Evolutionary conservation across 352 stramenopile species (phyloP).

Genomic region (Phytopythium kandeliae): DNA sequence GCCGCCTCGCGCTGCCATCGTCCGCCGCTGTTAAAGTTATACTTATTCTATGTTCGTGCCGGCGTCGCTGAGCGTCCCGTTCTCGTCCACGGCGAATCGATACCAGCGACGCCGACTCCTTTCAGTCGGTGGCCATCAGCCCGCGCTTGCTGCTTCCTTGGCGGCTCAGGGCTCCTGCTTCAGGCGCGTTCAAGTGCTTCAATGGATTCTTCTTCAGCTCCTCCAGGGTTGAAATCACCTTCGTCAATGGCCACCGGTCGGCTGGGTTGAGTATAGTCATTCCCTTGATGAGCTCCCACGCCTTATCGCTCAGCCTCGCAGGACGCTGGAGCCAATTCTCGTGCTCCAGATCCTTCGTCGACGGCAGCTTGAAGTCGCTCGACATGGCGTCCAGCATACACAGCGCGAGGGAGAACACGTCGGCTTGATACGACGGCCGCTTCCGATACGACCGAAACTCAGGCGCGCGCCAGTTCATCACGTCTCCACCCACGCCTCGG

Average conservation of each 20-base stretch:
- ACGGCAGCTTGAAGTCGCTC: background rate
- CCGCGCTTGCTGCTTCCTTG: too few species aligned
- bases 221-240: background rate
- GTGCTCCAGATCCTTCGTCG: background rate
- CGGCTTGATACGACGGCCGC: slow-evolving; percentile 17
- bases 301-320: background rate
- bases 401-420: slow-evolving; percentile 23
- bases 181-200: background rate
- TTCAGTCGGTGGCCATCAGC: too few species aligned
- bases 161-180: too few species aligned
- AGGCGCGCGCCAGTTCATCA: slow-evolving; percentile 15
- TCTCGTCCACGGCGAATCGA: too few species aligned
- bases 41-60: too few species aligned
- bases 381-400: slow-evolving; percentile 23
- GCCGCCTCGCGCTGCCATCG: too few species aligned
- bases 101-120: too few species aligned
- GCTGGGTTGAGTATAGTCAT: background rate
- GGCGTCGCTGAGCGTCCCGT: too few species aligned
- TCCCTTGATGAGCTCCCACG: background rate
- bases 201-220: background rate
- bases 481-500: slow-evolving; percentile 5
- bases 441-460: slow-evolving; percentile 11
- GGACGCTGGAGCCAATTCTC: background rate
- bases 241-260: background rate
- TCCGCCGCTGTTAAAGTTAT: too few species aligned